Evolutionary conservation across 2,329 filamentous ascomycete species (phyloP), one percentile per base, ranked within the genome.

Genomic region (Fusarium succisae): DNA sequence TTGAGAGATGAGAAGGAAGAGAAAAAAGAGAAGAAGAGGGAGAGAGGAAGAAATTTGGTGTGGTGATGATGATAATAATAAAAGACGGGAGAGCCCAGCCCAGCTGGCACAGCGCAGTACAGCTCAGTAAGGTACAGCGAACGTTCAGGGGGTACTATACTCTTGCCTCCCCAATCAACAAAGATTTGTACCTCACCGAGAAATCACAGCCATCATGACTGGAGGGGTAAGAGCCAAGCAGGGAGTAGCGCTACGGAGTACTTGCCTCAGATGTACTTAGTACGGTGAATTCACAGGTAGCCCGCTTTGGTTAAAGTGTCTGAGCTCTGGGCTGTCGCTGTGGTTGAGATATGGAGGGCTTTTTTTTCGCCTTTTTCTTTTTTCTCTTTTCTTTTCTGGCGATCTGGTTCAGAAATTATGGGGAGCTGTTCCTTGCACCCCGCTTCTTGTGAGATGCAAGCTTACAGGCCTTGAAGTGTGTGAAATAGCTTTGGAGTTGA

Each of bases 351-450:
- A 37, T 30, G 47, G 57, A 43, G 54, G 75, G 72, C 30, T 45
- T 53, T 68, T 37, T 51, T 39, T 35, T 14, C 17, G 20, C 24
- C 35, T 41, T 39, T 28, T 60, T 28, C 14, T 48, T 54, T 67
- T 67, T 47, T 48, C 14, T 62, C 54, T 53, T 50, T 26, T 55
- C 51, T 58, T 53, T 75, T 73, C 62, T 70, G 66, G 62, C 72
- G 72, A 75, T 75, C 72, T 75, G 58, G 65, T 75, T 69, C 28
- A 72, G 43, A 5, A 74, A 73, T 75, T 74, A 75, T 74, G 72
- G 72, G 65, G 72, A 74, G 72, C 72, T 75, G 51, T 55, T 72
- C 69, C 72, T 73, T 65, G 48, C 63, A 74, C 72, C 72, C 72
- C 72, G 72, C 72, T 75, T 66, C 66, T 35, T 63, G 45, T 44